These are phyloP conservation scores for Sporisorium scitamineum DNA, from an alignment of 1,284 basidiomycete species.

Conservation along the genomic window DNA sequence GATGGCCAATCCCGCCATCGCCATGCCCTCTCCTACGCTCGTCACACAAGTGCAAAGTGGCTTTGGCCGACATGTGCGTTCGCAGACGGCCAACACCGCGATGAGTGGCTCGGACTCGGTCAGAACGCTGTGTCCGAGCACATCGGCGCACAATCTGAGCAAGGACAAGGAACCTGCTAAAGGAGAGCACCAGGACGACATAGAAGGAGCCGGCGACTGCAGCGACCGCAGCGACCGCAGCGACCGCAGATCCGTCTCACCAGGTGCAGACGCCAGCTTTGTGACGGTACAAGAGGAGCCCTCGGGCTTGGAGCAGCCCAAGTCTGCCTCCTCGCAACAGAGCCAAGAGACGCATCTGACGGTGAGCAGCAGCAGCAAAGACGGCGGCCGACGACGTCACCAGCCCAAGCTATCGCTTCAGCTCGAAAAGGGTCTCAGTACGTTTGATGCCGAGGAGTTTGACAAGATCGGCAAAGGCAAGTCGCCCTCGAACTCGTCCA, in stretches of 20 bases:
- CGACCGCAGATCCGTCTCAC: slow-evolving; percentile 33
- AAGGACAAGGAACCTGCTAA: slow-evolving; percentile 10
- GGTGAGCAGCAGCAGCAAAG: slow-evolving; percentile 36
- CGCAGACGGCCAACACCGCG: slow-evolving; percentile 38
- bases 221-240: slow-evolving; percentile 14
- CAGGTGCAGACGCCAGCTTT: slow-evolving; percentile 30
- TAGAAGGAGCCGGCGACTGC: slow-evolving; percentile 12
- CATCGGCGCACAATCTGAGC: slow-evolving; percentile 53
- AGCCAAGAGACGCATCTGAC: slow-evolving; percentile 41
- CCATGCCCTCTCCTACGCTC: slow-evolving; percentile 30
- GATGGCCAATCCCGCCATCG: slow-evolving; percentile 15
- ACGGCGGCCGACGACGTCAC: slow-evolving; percentile 38
- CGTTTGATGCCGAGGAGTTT: slow-evolving; percentile 59
- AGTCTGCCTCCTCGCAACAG: slow-evolving; percentile 46
- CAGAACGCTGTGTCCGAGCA: slow-evolving; percentile 51
- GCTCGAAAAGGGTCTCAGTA: slow-evolving; percentile 60
- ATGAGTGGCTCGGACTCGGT: slow-evolving; percentile 47
- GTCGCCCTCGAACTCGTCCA: slow-evolving; percentile 26
- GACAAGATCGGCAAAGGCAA: slow-evolving; percentile 47
- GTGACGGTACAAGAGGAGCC: slow-evolving; percentile 40
- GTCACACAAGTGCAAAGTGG: slow-evolving; percentile 49
- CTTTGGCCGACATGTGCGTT: slow-evolving; percentile 47
- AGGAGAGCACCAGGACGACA: slow-evolving; percentile 1
- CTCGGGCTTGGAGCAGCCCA: slow-evolving; percentile 21
- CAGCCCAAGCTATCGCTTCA: slow-evolving; percentile 58